Evolutionary conservation across 306 rosid species (phyloP), one percentile per base, ranked within the genome.

Genomic region (Gleditsia sinensis): DNA sequence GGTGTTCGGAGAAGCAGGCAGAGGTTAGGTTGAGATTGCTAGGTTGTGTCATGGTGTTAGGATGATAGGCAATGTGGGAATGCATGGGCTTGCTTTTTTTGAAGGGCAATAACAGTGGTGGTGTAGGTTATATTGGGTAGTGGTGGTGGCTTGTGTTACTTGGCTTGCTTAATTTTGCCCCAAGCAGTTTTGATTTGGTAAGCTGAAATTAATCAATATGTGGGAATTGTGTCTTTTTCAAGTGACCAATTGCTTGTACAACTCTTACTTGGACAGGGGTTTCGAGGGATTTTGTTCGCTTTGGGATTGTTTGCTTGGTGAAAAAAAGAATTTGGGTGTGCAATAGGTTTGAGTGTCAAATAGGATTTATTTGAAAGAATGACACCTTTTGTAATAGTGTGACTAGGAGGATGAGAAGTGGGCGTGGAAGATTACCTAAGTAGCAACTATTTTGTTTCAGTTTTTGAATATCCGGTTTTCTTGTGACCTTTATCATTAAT

Each of bases 111-210:
- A 25, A 37, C 23, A 14, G 6, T 74, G 19, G 24, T 25, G 23
- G 14, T 78, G 82, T 43, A 67, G 66, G 68, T 64, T 86, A 83
- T 74, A 73, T 27, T 68, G 69, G 30, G 24, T 40, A 42, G 7
- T 20, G 40, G 51, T 65, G 0, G 63, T 71, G 67, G 2, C 67
- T 61, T 61, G 23, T 33, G 72, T 85, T 84, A 71, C 89, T 89
- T 89, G 91, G 84, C 78, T 90, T 87, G 94, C 71, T 55, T 87
- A 83, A 25, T 82, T 75, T 72, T 62, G 36, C n/a, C 2, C 16
- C 69, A 57, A 63, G 23, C 56, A 3, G 86, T 81, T 86, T 79
- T 43, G 71, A 86, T 86, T 92, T 90, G 98, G 98, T 92, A 89
- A 90, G 84, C 97, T 78, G 89, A 91, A 87, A 82, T 17, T 0